Evolutionary conservation across 2,329 filamentous ascomycete genomes (phyloP), one percentile per base, ranked within the genome.

Genomic region (Aspergillus sp.): DNA sequence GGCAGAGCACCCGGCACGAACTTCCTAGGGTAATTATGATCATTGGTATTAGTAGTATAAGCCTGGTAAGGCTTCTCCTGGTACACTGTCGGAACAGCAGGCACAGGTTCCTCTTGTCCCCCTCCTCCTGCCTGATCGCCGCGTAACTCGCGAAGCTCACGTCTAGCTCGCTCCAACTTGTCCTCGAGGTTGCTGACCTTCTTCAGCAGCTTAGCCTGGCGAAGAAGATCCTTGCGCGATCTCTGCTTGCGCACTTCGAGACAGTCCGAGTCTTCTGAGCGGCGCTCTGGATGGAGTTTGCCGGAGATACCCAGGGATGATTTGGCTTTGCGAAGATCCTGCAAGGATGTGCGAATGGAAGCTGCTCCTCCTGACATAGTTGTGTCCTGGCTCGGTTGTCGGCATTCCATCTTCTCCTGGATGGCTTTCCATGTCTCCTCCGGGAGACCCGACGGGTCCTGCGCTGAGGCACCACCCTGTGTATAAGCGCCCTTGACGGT

Each of bases 101-200:
- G 12, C 26, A 9, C 19, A 8, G 5, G 12, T 28, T 26, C 5
- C 19, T 39, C 12, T 26, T 32, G 10, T 19, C 19, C 19, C 2
- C 19, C 5, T 50, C 35, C 42, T 28, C 10, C 49, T 52, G 32
- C 61, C 49, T 59, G 55, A 34, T 75, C 69, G 7, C 65, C 66
- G 10, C 77, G 63, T 35, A 75, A 67, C 4, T 74, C 65, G 30
- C 71, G 67, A 27, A 83, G 69, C 60, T 83, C 75, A 42, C 70
- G 71, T 32, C 77, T 71, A 6, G 78, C 78, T 33, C 71, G 69
- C 10, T 76, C 67, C 29, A 83, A 70, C 57, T 82, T 81, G 8
- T 68, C 60, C 54, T 83, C 80, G 8, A 83, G 70, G 52, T 82
- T 74, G 52, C 77, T 81, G 29, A 83, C 79, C 44, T 77, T 73